phyloP scores from a whole-genome alignment of 371 early-diverging fungal genomes.

The Thermomucor indicae-seudaticae region DNA sequence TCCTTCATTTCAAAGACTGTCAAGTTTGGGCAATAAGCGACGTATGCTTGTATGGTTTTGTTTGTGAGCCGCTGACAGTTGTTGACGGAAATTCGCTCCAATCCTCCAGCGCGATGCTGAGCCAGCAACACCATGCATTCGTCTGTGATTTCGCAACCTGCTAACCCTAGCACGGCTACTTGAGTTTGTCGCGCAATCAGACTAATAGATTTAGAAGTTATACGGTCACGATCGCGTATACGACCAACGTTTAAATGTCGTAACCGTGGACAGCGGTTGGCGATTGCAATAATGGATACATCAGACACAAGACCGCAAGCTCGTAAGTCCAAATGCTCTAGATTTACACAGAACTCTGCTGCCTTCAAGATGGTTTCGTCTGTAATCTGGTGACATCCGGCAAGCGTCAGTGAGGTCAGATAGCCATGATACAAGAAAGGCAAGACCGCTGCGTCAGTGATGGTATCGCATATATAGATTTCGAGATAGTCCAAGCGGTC shows the following conservation, averaged over 20 bases:
- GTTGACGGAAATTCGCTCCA: constrained; percentile 58
- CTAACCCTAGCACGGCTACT: constrained; percentile 50
- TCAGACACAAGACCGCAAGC: constrained; percentile 59
- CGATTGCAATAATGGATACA: constrained; percentile 37
- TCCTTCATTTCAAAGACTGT: constrained; percentile 62
- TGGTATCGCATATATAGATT: constrained; percentile 52
- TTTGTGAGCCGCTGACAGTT: constrained; percentile 55
- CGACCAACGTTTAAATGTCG: constrained; percentile 57
- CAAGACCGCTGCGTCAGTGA: constrained; percentile 36
- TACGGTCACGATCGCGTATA: constrained; percentile 46
- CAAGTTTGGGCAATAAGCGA: constrained; percentile 43
- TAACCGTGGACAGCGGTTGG: constrained; percentile 39
- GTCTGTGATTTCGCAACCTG: constrained; percentile 56
- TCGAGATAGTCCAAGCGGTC: constrained; percentile 26
- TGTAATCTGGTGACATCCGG: constrained; percentile 54
- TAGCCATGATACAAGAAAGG: constrained; percentile 26
- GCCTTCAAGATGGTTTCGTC: constrained; percentile 40
- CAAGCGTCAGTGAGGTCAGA: constrained; percentile 47
- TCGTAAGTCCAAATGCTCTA: constrained; percentile 51
- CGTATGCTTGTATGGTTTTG: constrained; percentile 38
- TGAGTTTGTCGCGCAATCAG: constrained; percentile 47
- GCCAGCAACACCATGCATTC: constrained; percentile 52
- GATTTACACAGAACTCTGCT: constrained; percentile 40
- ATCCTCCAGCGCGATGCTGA: constrained; percentile 28
- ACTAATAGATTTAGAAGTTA: constrained; percentile 47